These are phyloP conservation scores for Calendula officinalis DNA, from an alignment of 129 eudicot species.

Conservation along the genomic window DNA sequence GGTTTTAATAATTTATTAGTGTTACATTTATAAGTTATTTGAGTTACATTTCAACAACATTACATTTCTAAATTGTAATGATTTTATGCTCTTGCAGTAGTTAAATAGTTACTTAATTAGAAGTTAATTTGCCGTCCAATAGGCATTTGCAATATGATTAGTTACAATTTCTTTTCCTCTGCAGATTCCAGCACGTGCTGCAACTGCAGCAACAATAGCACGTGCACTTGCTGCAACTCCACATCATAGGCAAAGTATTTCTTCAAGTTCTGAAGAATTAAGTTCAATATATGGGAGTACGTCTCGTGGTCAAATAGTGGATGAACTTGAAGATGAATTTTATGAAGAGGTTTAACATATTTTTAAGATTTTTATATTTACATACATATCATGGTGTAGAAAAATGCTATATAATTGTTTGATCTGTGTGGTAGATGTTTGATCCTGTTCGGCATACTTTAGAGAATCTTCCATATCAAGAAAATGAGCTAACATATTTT, in stretches of 20 bases:
- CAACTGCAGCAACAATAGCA: constrained; percentile 94
- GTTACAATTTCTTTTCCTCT: constrained; percentile 14
- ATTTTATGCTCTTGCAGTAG: neutral
- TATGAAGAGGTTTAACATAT: constrained; percentile 74
- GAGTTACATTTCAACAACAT: constrained; percentile 13
- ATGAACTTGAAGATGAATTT: constrained; percentile 86
- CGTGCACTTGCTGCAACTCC: constrained; percentile 92
- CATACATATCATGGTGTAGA: neutral
- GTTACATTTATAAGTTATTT: constrained; percentile 1
- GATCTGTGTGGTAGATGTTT: constrained; percentile 54
- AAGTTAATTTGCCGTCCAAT: neutral
- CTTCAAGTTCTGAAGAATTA: constrained; percentile 85
- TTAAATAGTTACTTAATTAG: constrained; percentile 15
- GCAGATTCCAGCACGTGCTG: constrained; percentile 95
- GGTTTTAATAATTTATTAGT: neutral
- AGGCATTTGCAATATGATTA: constrained; percentile 17
- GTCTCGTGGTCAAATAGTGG: constrained; percentile 56
- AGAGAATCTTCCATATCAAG: constrained; percentile 76
- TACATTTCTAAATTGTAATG: neutral
- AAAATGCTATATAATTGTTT: constrained; percentile 1
- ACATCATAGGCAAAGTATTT: constrained; percentile 69
- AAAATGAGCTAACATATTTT: constrained; percentile 62
- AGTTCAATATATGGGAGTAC: constrained; percentile 81
- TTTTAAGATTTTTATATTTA: constrained; percentile 16
- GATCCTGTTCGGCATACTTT: constrained; percentile 82